Base-by-base conservation (phyloP, 2,329 filamentous ascomycete species). In the Fusarium bulbicola region DNA sequence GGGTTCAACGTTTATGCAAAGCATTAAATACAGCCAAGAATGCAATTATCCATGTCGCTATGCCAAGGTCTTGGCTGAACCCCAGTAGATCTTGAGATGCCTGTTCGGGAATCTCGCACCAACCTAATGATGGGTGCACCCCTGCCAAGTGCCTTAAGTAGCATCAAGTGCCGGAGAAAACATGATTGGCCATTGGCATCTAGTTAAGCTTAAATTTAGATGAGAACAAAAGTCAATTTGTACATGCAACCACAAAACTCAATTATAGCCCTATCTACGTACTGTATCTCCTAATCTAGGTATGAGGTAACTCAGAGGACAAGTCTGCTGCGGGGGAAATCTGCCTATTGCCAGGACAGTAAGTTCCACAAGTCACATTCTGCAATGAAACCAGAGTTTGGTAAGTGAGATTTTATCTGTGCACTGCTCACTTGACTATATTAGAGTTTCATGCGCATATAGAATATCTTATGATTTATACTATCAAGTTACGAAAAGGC, bases 11-110 rank as follows among this genome's bases (percentile, higher is more conserved):
- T n/a, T n/a, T 40, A 16, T 54, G 12, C 24, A 40, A 28, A n/a
- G 26, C 24, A 40, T 54, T 39, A 18, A 7, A 39, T 13, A 37
- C 7, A 39, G n/a, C 36, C 32, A 50, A 49, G n/a, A 43, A n/a
- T 28, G 43, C 4, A 28, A 21, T 28, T 32, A 36, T 68, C 12
- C 20, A 37, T 32, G 24, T 52, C 26, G 15, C 6, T 26, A n/a
- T 37, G 65, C 59, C 69, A 73, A 73, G 70, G 6, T 47, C 56
- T 60, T 73, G 59, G 65, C 65, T 32, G 6, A 28, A 32, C n/a
- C 20, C 26, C 32, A 37, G 45, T 18, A 52, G 30, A 58, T 61
- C 45, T 30, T 54, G 26, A 26, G 46, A 39, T 73, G 32, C 59
- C 40, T 46, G 32, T 61, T 59, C 37, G 15, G 59, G 66, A 28